Percentiles rank a stretch among this genome's conserved stretches.
These are phyloP conservation scores for Neurospora sp. DNA, from an alignment of 495 filamentous ascomycete species.

Conservation along the genomic window DNA sequence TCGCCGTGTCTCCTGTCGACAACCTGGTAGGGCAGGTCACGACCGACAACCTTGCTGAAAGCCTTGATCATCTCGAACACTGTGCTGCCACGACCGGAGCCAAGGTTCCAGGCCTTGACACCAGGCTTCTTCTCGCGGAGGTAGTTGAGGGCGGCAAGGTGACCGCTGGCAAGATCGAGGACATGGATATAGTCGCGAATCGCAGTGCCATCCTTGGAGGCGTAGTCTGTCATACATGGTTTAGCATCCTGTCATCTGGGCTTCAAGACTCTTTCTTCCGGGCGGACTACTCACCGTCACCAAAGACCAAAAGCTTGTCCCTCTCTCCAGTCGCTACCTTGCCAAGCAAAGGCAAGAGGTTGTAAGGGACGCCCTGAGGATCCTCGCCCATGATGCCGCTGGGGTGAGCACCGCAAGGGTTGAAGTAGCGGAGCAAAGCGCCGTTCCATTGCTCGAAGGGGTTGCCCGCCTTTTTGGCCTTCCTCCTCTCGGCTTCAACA, in stretches of 20 bases:
- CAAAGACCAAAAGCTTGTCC: constrained; percentile 89
- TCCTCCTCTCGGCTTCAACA: constrained; percentile 78
- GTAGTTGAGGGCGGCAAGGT: constrained; percentile 86
- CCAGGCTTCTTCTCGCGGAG: constrained; percentile 83
- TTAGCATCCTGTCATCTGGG: not conserved
- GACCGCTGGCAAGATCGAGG: constrained; percentile 78
- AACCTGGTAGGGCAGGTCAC: constrained; percentile 77
- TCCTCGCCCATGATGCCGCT: constrained; percentile 98
- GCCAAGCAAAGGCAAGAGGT: constrained; percentile 84
- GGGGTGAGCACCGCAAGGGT: constrained; percentile 90
- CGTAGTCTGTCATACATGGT: constrained; percentile 58
- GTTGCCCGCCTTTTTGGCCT: constrained; percentile 69
- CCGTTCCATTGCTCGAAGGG: constrained; percentile 78
- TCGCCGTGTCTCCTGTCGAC: constrained; percentile 76
- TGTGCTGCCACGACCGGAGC: constrained; percentile 89
- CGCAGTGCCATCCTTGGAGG: constrained; percentile 69
- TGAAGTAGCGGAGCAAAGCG: constrained; percentile 92
- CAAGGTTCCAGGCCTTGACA: constrained; percentile 92
- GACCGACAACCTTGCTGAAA: constrained; percentile 78
- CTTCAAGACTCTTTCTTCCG: too few relatives aligned
- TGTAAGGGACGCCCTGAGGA: constrained; percentile 90
- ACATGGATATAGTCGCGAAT: constrained; percentile 76
- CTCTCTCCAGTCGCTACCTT: constrained; percentile 94
- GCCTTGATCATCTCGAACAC: constrained; percentile 97
- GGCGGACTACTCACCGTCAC: constrained; percentile 57